Conservation (phyloP, 257 asterid species). For the Solanum chilense region DNA sequence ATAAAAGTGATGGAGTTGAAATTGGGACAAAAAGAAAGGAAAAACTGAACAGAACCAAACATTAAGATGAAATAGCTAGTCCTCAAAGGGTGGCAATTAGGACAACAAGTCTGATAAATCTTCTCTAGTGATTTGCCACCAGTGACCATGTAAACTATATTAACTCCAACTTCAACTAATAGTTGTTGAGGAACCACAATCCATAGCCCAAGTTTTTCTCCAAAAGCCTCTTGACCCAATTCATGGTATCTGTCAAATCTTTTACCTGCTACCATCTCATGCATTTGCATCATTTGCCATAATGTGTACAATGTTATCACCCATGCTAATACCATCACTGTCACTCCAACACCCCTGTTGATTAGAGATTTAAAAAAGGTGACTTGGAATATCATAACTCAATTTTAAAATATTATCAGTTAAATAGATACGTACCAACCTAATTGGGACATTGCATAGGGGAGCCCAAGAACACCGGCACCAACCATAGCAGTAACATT, state of each 20-base stretch:
- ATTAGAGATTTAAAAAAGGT: background rate
- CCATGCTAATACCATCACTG: conserved; percentile 38
- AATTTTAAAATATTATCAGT: no score
- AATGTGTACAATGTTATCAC: conserved; percentile 43
- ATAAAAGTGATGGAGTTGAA: conserved; percentile 23
- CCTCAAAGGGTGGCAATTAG: conserved; percentile 7
- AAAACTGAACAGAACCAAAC: conserved; percentile 31
- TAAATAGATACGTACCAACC: conserved; percentile 30
- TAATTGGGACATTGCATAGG: conserved; percentile 43
- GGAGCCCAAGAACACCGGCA: conserved; percentile 51
- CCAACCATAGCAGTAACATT: conserved; percentile 51
- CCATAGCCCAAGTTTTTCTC: conserved; percentile 39
- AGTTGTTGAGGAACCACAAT: conserved; percentile 49
- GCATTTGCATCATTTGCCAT: conserved; percentile 69
- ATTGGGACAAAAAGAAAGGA: conserved; percentile 43
- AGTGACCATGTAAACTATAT: conserved; percentile 53
- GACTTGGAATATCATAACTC: background rate
- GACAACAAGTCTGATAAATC: conserved; percentile 14
- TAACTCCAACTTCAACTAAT: conserved; percentile 31
- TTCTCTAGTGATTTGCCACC: conserved; percentile 44
- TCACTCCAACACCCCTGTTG: conserved; percentile 46
- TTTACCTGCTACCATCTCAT: conserved; percentile 35
- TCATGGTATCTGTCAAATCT: conserved; percentile 55
- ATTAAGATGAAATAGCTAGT: conserved; percentile 27
- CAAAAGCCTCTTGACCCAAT: conserved; percentile 46